Evolutionary conservation across 2,329 filamentous ascomycete species (phyloP), one percentile per base, ranked within the genome.

Genomic region (Mariannaea elegans): DNA sequence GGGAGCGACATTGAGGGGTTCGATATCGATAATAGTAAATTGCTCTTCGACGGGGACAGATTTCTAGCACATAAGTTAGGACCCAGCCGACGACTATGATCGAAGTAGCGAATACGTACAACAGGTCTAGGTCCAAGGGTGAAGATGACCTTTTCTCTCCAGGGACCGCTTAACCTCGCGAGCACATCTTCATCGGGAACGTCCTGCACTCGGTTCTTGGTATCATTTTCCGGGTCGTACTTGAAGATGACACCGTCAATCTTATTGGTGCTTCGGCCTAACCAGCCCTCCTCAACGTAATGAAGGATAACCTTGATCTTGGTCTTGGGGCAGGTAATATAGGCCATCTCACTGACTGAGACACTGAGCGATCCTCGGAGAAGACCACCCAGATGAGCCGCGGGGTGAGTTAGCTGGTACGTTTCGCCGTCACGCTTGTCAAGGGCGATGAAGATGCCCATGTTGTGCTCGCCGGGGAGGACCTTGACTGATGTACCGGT

Each of bases 401-500:
- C 89, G 4, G 95, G 95, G 77, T 99, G 95, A 5, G 91, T 97
- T 63, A 99, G 86, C 73, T 97, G 93, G 76, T 99, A 99, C 63
- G 94, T 91, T 79, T 99, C 95, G 72, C 94, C 86, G 68, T 90
- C 87, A 52, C 91, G 85, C 64, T 88, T 90, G 70, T 93, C 87
- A 23, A 98, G 80, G 9, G 87, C 94, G 75, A 99, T 90, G 78
- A 97, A 99, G 70, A 99, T 98, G 65, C 95, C 95, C 66, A 96
- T 83, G 76, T 99, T 99, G 80, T 97, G 93, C 73, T 94, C 89
- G 64, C 95, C 95, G 1, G 95, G 93, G 19, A 90, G 89, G 34
- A 99, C 94, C 73, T 93, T 93, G 76, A 99, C 86, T 69, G 92
- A 94, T 16, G 95, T 97, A 57, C 95, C 95, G 1, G 95, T 98